These are phyloP conservation scores for Funneliformis geosporum DNA, from an alignment of 192 early-diverging fungal species.

Conservation along the genomic window DNA sequence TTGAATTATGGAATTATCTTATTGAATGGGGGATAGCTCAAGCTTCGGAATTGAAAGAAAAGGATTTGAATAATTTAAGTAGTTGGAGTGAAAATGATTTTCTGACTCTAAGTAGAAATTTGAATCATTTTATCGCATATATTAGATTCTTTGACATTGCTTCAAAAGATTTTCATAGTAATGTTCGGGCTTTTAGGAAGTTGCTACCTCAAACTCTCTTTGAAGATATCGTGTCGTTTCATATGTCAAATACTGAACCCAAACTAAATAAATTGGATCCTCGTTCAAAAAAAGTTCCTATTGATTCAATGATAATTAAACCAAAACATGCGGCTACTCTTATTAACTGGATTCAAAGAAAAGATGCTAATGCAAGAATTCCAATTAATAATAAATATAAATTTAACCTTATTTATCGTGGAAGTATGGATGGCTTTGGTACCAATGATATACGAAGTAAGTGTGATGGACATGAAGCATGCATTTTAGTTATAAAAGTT, in stretches of 20 bases:
- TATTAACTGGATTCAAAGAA: no score
- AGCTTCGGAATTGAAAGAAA: not conserved
- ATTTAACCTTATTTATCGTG: conserved; percentile 9
- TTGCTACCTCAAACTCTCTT: not conserved
- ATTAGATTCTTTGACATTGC: conserved; percentile 21
- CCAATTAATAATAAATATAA: not conserved
- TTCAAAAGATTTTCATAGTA: not conserved
- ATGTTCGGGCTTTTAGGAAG: not conserved
- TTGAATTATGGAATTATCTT: no score
- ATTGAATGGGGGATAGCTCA: not conserved
- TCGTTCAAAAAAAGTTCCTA: no score
- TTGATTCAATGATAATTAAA: not conserved
- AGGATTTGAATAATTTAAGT: not conserved
- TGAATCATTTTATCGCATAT: not conserved
- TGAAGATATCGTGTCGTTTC: not conserved
- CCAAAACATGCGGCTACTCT: no score
- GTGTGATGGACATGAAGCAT: not conserved
- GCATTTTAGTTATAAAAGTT: not conserved
- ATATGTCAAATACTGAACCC: no score
- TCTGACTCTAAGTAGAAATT: not conserved
- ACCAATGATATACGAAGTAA: not conserved
- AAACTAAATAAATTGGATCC: no score
- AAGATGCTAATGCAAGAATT: not conserved
- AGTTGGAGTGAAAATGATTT: not conserved
- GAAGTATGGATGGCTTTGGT: not conserved